phyloP scores from a whole-genome alignment of 73 alveolate genomes.

The Diophrys sp. region DNA sequence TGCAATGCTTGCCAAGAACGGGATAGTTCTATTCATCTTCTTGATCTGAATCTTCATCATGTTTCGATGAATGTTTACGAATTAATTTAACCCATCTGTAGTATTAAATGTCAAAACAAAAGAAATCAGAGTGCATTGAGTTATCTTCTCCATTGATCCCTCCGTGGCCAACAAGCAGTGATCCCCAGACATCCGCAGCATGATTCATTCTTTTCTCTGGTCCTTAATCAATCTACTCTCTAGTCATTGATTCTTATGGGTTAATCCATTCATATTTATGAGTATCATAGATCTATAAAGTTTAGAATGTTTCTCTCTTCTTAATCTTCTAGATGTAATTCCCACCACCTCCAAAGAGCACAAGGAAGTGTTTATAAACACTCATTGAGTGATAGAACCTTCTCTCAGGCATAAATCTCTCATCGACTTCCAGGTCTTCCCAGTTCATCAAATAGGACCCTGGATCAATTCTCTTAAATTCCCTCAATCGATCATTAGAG shows the following conservation, averaged over 20 bases:
- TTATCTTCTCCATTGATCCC: slow-evolving; percentile 58
- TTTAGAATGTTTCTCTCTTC: slow-evolving; percentile 7
- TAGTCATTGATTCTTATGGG: neutral
- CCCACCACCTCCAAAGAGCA: slow-evolving; percentile 18
- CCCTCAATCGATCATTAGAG: neutral
- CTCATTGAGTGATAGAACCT: slow-evolving; percentile 7
- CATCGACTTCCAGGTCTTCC: neutral
- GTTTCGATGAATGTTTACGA: neutral
- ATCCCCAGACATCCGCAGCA: slow-evolving; percentile 28
- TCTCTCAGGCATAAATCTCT: neutral
- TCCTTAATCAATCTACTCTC: slow-evolving; percentile 28
- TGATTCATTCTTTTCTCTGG: slow-evolving; percentile 52
- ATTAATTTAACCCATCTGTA: slow-evolving; percentile 1
- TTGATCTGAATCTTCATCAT: neutral
- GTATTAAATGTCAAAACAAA: slow-evolving; percentile 24
- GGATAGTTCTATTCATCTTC: slow-evolving; percentile 7
- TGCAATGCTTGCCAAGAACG: slow-evolving; percentile 1
- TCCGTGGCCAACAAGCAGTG: slow-evolving; percentile 42
- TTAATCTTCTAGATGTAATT: neutral
- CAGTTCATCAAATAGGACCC: neutral
- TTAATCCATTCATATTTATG: neutral
- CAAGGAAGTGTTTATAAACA: neutral
- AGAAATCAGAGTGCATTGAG: slow-evolving; percentile 29
- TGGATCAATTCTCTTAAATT: neutral
- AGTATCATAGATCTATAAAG: neutral